Base-by-base conservation (phyloP, 345 rosid genomes). In the Arabidopsis arenosa region DNA sequence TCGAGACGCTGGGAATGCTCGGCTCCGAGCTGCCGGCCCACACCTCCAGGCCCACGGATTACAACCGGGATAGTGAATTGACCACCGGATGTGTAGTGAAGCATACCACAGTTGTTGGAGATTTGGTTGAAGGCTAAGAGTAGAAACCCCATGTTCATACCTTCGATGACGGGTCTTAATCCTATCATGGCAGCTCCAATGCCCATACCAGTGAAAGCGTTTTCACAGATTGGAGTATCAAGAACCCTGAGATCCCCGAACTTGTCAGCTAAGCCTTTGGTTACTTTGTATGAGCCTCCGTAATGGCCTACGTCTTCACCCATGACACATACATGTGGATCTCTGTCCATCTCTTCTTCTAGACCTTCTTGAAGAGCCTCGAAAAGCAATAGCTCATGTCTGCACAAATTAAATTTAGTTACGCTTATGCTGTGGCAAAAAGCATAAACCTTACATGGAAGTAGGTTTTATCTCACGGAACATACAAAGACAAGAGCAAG, bases 271-370 rank as follows among this genome's bases (percentile, higher is more conserved):
- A 93, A 70, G 33, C 77, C 92, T 64, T 80, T 88, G 40, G 98
- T 88, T 60, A 93, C 97, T 88, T 91, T 88, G 87, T 93, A 91
- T 9, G 98, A 93, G 73, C 93, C 97, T 79, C 91, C 93, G 55
- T 91, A 91, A 62, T 93, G 96, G 74, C 97, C 97, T 58, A 89
- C 96, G 73, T 91, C 96, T 86, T 91, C 98, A 43, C 97, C 97
- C 89, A 91, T 89, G 35, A 91, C 93, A 26, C 93, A 93, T 35
- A 91, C 92, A 23, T 4, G 58, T 49, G 91, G 80, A 80, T 93
- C 96, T 85, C 92, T 87, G 28, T 91, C 98, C 98, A 93, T 93
- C 83, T 93, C 98, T 85, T 93, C 97, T 80, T 91, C 98, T 68
- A 93, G 75, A 54, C 98, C 96, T 86, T 91, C 96, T 82, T 79